Conservation (phyloP, 345 rosid genomes). For the Rhizophora mangle region DNA sequence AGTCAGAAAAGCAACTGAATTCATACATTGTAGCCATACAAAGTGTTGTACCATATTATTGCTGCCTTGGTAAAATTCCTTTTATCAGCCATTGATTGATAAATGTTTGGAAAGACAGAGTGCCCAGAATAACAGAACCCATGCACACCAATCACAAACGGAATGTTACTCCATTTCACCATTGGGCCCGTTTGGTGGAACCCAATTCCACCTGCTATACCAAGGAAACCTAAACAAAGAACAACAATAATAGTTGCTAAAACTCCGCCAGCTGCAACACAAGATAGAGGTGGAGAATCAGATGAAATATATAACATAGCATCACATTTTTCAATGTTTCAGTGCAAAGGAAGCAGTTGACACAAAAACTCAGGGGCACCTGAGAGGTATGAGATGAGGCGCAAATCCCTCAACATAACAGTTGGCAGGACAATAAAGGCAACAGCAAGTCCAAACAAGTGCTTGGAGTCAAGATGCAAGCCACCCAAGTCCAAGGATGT, state of each 20-base stretch:
- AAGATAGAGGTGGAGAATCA: constrained; percentile 3
- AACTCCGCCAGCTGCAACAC: constrained; percentile 76
- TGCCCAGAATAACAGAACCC: constrained; percentile 86
- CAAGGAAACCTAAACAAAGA: constrained; percentile 56
- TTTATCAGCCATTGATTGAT: constrained; percentile 97
- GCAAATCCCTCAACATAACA: constrained; percentile 76
- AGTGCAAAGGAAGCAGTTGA: not conserved
- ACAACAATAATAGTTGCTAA: constrained; percentile 58
- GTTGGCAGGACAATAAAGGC: constrained; percentile 81
- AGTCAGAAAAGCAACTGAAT: constrained; percentile 3
- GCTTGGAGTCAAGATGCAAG: constrained; percentile 58
- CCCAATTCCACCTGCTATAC: constrained; percentile 58
- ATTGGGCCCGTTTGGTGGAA: constrained; percentile 66
- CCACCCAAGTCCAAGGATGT: constrained; percentile 59
- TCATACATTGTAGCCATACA: not conserved
- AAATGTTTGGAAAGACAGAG: constrained; percentile 88
- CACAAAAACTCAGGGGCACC: constrained; percentile 34
- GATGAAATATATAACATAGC: not conserved
- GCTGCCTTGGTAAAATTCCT: constrained; percentile 64
- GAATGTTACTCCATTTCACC: constrained; percentile 80
- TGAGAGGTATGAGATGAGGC: constrained; percentile 82
- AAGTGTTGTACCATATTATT: constrained; percentile 43
- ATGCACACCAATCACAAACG: constrained; percentile 78
- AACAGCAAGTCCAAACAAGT: constrained; percentile 68
- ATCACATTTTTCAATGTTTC: constrained; percentile 10